These are phyloP conservation scores for Lupinus albus DNA, from an alignment of 306 rosid genomes.

Conservation along the genomic window DNA sequence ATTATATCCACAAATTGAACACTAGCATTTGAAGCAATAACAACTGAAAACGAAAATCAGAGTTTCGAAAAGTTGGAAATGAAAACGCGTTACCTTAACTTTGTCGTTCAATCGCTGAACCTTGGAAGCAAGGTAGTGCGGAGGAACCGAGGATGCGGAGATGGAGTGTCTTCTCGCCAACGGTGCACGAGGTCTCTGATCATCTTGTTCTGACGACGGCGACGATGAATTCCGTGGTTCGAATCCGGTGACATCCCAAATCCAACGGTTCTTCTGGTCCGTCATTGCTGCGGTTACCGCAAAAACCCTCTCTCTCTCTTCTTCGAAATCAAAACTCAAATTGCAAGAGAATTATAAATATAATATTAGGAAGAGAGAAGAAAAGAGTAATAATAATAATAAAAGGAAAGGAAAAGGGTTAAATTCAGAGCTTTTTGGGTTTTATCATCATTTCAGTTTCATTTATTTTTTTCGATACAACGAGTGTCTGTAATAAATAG, in stretches of 20 bases:
- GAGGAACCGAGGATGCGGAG: conserved; percentile 53
- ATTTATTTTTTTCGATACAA: background rate
- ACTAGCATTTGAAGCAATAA: background rate
- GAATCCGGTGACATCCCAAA: conserved; percentile 82
- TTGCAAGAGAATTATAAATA: background rate
- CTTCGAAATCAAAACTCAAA: conserved; percentile 16
- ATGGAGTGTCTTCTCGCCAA: conserved; percentile 58
- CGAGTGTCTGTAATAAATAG: background rate
- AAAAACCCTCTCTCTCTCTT: conserved; percentile 40
- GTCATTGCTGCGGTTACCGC: conserved; percentile 51
- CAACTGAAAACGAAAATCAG: background rate
- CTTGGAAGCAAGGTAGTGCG: conserved; percentile 58
- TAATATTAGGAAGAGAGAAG: background rate
- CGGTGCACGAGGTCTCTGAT: conserved; percentile 52
- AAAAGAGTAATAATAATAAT: background rate
- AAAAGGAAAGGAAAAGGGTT: background rate
- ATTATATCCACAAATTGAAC: background rate
- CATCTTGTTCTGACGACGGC: conserved; percentile 50
- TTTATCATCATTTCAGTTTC: background rate
- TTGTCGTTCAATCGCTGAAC: conserved; percentile 65
- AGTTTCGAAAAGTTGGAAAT: conserved; percentile 17
- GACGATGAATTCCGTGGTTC: conserved; percentile 66
- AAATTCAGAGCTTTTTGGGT: conserved; percentile 9
- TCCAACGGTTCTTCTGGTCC: conserved; percentile 75
- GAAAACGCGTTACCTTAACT: conserved; percentile 59